Evolutionary conservation across 2,329 filamentous ascomycete genomes (phyloP), one percentile per base, ranked within the genome.

Genomic region (Alternaria ventricosa): DNA sequence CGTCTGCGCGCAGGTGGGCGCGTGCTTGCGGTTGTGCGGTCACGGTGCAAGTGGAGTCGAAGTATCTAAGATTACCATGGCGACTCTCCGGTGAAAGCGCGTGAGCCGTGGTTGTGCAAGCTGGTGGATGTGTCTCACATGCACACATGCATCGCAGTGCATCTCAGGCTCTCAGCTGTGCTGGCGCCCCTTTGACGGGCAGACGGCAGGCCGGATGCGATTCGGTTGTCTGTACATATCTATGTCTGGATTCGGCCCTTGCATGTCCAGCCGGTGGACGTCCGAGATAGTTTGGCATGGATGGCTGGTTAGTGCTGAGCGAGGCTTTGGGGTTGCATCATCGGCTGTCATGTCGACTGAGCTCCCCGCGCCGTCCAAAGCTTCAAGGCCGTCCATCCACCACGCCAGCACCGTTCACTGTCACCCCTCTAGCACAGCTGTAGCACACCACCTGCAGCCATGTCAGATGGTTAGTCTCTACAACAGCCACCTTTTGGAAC

Each of bases 391-490:
- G 15, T 33, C 50, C 27, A 55, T 51, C 27, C 7, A 63, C 53
- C 43, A 44, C 43, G 41, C 53, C 58, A 60, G 55, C 61, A 11
- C 50, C 28, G 28, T 23, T 30, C 18, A 33, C 18, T 33, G 49
- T 51, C 49, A 36, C 49, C 15, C 11, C 20, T n/a, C 13, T 41
- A 23, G 49, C 13, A 12, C 20, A 5, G 15, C 49, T 41, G 6
- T 22, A n/a, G 36, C 49, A 18, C 18, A 13, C 6, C 20, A 23
- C 27, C 30, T 30, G 22, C 18, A 60, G 61, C 43, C 43, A 78
- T 78, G 75, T 68, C 73, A 63, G 75, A 77, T 57, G 51, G 75
- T 76, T 3, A 6, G 49, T 53, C 22, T 7, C 28, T 41, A 33
- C 9, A 11, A 3, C 13, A 12, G 13, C 22, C 60, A 58, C 33